Evolutionary conservation across 2,329 filamentous ascomycete species (phyloP).

Genomic region (Aspergillus japonicus): DNA sequence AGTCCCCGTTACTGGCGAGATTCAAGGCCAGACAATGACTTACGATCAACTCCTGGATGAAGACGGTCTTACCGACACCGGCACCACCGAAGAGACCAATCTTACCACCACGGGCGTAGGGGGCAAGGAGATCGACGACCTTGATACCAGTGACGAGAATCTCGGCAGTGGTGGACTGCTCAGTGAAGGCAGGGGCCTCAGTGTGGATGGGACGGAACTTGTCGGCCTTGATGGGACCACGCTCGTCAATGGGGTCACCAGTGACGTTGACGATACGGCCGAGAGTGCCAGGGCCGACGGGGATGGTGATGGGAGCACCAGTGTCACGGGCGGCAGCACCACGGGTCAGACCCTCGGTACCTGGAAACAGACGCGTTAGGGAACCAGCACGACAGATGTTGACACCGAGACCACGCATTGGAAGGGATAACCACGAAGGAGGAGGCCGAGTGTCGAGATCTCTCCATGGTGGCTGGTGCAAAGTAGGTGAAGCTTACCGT

Average conservation of each 20-base stretch:
- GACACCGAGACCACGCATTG: slow-evolving; percentile 7
- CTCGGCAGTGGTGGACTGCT: slow-evolving; percentile 95
- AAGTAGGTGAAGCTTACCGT: slow-evolving; percentile 65
- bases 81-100: slow-evolving; percentile 99
- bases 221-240: slow-evolving; percentile 92
- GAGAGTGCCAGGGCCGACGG: slow-evolving; percentile 88
- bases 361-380: slow-evolving; percentile 47
- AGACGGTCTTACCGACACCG: slow-evolving; percentile 99
- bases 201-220: slow-evolving; percentile 90
- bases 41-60: slow-evolving; percentile 99
- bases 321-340: slow-evolving; percentile 82
- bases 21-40: slow-evolving; percentile 29
- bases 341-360: slow-evolving; percentile 99
- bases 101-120: slow-evolving; percentile 99
- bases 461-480: slow-evolving; percentile 3
- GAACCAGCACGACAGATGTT: slow-evolving; percentile 8
- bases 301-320: slow-evolving; percentile 92
- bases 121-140: slow-evolving; percentile 98
- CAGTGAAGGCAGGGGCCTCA: slow-evolving; percentile 85
- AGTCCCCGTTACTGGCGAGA: neutral
- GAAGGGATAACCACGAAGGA: neutral
- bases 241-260: slow-evolving; percentile 99
- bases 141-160: slow-evolving; percentile 99
- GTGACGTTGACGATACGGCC: slow-evolving; percentile 99
- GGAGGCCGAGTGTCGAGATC: neutral